Evolutionary conservation across 2,329 filamentous ascomycete genomes (phyloP).

Genomic region (Xylariaceae sp.): DNA sequence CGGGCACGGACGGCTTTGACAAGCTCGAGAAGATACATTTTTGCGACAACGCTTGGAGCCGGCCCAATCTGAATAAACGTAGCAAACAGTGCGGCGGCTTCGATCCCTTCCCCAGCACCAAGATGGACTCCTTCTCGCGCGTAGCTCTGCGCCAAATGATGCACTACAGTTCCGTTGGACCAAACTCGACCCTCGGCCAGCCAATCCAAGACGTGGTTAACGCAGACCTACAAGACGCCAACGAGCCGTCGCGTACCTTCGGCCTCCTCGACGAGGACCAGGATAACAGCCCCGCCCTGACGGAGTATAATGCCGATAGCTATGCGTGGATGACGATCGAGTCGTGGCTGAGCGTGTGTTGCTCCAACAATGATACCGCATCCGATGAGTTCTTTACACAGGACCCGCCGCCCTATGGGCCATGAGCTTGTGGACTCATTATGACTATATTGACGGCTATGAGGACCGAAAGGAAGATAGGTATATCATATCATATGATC

Average conservation of each 20-base stretch:
- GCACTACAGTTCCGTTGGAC: slow-evolving; percentile 4
- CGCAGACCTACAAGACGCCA: background rate
- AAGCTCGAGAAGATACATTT: slow-evolving; percentile 4
- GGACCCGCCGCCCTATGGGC: background rate
- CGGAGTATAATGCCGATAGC: background rate
- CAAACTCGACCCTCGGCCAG: background rate
- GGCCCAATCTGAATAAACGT: background rate
- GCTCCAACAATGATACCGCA: background rate
- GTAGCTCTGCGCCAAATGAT: slow-evolving; percentile 1
- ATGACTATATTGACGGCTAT: background rate
- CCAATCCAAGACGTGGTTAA: slow-evolving; percentile 1
- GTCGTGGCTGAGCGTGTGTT: background rate
- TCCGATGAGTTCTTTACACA: background rate
- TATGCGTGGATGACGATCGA: background rate
- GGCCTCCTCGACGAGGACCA: background rate
- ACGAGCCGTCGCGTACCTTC: background rate
- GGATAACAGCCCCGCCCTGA: background rate
- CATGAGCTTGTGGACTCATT: background rate
- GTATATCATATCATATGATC: background rate
- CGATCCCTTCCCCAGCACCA: background rate
- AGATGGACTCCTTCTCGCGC: slow-evolving; percentile 6
- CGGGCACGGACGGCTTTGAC: background rate
- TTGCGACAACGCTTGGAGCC: slow-evolving; percentile 4
- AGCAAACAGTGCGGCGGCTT: background rate
- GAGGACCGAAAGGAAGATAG: background rate